Evolutionary conservation across 1,139 yeast species (phyloP).

Genomic region (Ogataea hybrid): DNA sequence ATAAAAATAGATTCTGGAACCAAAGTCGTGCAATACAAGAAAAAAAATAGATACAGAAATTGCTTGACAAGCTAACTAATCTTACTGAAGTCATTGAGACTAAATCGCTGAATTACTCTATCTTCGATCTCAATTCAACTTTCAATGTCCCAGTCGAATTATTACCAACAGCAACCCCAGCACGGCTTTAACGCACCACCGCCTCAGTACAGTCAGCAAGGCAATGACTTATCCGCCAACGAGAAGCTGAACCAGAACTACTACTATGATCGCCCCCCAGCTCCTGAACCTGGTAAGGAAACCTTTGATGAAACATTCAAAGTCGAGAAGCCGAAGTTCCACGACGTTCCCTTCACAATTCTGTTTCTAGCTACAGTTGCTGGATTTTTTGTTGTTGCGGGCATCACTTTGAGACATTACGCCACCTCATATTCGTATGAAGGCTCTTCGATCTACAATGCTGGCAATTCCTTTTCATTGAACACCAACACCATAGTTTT

Average conservation of each 20-base stretch:
- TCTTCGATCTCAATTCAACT: not conserved
- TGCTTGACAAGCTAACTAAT: not conserved
- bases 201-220: slow-evolving; percentile 14
- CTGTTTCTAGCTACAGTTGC: slow-evolving; percentile 59
- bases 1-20: not conserved
- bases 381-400: slow-evolving; percentile 74
- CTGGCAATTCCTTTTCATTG: too few species aligned
- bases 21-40: slow-evolving; percentile 2
- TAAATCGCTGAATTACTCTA: not conserved
- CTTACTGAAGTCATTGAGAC: not conserved
- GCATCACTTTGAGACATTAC: slow-evolving; percentile 65
- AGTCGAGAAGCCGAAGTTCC: slow-evolving; percentile 60
- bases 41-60: slow-evolving; percentile 1
- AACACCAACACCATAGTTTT: too few species aligned
- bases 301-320: slow-evolving; percentile 67
- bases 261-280: slow-evolving; percentile 21
- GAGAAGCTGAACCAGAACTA: slow-evolving; percentile 19
- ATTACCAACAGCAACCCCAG: slow-evolving; percentile 13
- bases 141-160: slow-evolving; percentile 6
- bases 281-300: slow-evolving; percentile 27
- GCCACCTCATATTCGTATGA: slow-evolving; percentile 45
- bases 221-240: slow-evolving; percentile 7
- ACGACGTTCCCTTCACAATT: slow-evolving; percentile 72
- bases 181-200: slow-evolving; percentile 8
- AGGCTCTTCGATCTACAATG: too few species aligned